Evolutionary conservation across 2,329 filamentous ascomycete species (phyloP).

Genomic region (Colletotrichum abscissum): DNA sequence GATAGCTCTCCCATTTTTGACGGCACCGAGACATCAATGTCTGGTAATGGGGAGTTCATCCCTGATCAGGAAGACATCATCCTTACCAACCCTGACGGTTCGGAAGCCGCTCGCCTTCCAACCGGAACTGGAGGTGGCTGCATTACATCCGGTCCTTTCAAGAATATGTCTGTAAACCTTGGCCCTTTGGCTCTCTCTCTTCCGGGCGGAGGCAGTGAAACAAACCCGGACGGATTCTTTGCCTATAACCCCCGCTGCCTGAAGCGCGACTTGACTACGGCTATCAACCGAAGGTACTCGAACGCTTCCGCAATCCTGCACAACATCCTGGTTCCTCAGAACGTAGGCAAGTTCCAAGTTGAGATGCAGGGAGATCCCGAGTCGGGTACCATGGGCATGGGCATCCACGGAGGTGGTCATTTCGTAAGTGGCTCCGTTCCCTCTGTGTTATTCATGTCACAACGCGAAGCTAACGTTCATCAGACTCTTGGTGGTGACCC

Average conservation of each 20-base stretch:
- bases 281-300: constrained; percentile 40
- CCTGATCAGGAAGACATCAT: constrained; percentile 39
- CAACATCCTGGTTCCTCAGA: constrained; percentile 50
- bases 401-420: constrained; percentile 38
- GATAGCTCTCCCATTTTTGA: constrained; percentile 59
- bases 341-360: constrained; percentile 56
- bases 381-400: constrained; percentile 41
- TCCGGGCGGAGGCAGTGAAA: constrained; percentile 38
- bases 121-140: constrained; percentile 67
- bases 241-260: constrained; percentile 58
- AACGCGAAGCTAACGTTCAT: background rate
- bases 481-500: constrained; percentile 48
- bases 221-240: constrained; percentile 40
- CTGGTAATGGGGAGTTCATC: constrained; percentile 54
- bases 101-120: constrained; percentile 47
- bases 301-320: constrained; percentile 45
- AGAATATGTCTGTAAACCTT: constrained; percentile 52
- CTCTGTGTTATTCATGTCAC: constrained; percentile 42
- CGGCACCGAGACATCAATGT: constrained; percentile 55
- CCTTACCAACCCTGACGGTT: constrained; percentile 42
- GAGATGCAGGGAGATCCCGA: constrained; percentile 52
- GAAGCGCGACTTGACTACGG: constrained; percentile 46
- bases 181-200: constrained; percentile 48
- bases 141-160: constrained; percentile 61
- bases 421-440: constrained; percentile 51